Base-by-base conservation (phyloP, 1,284 basidiomycete genomes). In the Agaricales sp. region DNA sequence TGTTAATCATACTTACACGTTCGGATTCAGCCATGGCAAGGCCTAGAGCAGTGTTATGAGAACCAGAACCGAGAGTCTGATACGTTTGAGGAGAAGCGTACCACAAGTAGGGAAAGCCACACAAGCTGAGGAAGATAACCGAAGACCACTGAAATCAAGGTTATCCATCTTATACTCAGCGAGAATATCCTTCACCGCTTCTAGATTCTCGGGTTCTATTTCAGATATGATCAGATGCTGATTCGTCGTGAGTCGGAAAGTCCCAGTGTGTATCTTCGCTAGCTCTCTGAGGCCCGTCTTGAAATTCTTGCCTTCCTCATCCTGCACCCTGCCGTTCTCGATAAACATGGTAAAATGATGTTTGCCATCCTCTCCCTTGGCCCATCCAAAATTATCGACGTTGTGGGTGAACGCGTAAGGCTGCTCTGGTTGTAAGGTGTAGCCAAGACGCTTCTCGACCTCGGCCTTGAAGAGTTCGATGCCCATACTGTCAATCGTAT, bases 41-140 rank as follows among this genome's bases (percentile, higher is more conserved):
- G 59, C 89, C 87, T 78, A 35, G 14, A 48, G 46, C 13, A 43
- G 41, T 39, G 21, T 22, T n/a, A 57, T 57, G 20, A 30, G 20
- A 14, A 8, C 26, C 16, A 45, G 41, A 43, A 26, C 41, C 43
- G 6, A 47, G 26, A n/a, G 22, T 49, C 18, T 18, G 43, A 38
- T 21, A 13, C 3, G 18, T 41, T 8, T 18, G 43, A 4, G 45
- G 44, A 41, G 38, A 11, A 16, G 39, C 74, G 50, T 55, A 74
- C 83, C 87, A 62, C 93, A 99, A 2, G 95, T 99, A 3, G 96
- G 95, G 78, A 99, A 96, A 1, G 95, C 87, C 52, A 99, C 95
- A 69, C 96, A 99, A 18, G 96, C 92, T 4, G 89, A 92, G 3
- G 87, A 87, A 3, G 87, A 87, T 43, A 97, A 69, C 53, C 93